Conservation (phyloP, 1,139 yeast species). For the Meyerozyma athensensis region DNA sequence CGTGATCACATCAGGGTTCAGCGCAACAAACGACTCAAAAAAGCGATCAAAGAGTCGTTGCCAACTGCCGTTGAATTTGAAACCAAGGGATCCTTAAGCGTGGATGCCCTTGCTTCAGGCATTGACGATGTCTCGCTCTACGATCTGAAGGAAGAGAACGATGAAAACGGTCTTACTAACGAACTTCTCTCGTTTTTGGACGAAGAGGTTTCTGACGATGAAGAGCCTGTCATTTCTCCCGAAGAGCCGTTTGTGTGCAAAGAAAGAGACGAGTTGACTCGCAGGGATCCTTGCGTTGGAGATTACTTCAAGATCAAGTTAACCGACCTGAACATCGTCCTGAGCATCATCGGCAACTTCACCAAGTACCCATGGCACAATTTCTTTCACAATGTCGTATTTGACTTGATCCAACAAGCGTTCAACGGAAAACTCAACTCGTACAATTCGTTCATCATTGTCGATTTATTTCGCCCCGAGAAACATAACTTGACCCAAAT, state of each 20-base stretch:
- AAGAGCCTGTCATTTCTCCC: constrained; percentile 43
- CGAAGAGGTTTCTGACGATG: constrained; percentile 32
- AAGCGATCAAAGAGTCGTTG: constrained; percentile 31
- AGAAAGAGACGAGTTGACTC: constrained; percentile 29
- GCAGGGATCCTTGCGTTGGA: constrained; percentile 38
- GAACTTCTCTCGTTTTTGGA: constrained; percentile 7
- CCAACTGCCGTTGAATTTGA: constrained; percentile 9
- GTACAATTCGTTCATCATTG: constrained; percentile 44
- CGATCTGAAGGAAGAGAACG: constrained; percentile 8
- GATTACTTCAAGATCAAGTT: constrained; percentile 41
- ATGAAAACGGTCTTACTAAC: constrained; percentile 18
- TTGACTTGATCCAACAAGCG: constrained; percentile 45
- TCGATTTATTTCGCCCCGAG: constrained; percentile 32
- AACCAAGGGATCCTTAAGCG: not conserved
- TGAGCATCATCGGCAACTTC: constrained; percentile 32
- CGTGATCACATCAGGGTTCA: constrained; percentile 35
- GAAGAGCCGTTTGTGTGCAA: constrained; percentile 45
- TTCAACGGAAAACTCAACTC: constrained; percentile 47
- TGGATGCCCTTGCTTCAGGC: constrained; percentile 30
- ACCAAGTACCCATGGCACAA: constrained; percentile 45
- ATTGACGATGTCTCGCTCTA: constrained; percentile 14
- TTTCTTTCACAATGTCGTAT: constrained; percentile 47
- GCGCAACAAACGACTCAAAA: constrained; percentile 25
- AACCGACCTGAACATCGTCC: constrained; percentile 36
- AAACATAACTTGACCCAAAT: constrained; percentile 25